Conservation (phyloP, 352 stramenopile genomes). For the Phytophthora hybrid region DNA sequence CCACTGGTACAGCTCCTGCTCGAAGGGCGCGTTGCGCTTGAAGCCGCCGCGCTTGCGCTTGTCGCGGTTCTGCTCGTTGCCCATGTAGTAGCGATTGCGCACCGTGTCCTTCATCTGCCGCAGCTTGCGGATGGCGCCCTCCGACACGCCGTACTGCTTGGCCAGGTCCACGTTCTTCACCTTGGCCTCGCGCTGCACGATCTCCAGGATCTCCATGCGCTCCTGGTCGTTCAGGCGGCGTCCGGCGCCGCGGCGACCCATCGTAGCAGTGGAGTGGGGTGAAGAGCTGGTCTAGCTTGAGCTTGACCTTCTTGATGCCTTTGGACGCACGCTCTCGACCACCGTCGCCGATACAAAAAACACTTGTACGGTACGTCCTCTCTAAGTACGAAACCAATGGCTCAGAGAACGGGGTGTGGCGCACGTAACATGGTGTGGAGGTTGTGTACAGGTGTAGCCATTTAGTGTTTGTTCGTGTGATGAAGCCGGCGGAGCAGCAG, state of each 20-base stretch:
- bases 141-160: conserved; percentile 87
- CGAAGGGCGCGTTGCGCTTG: conserved; percentile 84
- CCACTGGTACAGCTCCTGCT: conserved; percentile 89
- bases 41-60: conserved; percentile 89
- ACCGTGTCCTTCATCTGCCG: conserved; percentile 91
- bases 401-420: conserved; percentile 16
- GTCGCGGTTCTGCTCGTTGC: conserved; percentile 88
- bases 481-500: conserved; percentile 9
- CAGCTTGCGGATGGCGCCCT: conserved; percentile 89
- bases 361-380: conserved; percentile 6
- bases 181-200: conserved; percentile 80
- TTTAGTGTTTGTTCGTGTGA: not conserved
- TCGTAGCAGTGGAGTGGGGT: too few relatives aligned
- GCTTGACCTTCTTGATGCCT: too few relatives aligned
- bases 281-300: too few relatives aligned
- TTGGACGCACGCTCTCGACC: not conserved
- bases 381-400: conserved; percentile 52
- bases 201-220: conserved; percentile 91
- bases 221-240: conserved; percentile 89
- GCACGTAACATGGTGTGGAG: conserved; percentile 6
- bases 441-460: conserved; percentile 6
- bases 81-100: conserved; percentile 82
- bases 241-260: conserved; percentile 75
- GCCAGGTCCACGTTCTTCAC: conserved; percentile 89
- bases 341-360: conserved; percentile 10